Base-by-base conservation (phyloP, 495 filamentous ascomycete species). In the Aspergillus sclerotioniger region DNA sequence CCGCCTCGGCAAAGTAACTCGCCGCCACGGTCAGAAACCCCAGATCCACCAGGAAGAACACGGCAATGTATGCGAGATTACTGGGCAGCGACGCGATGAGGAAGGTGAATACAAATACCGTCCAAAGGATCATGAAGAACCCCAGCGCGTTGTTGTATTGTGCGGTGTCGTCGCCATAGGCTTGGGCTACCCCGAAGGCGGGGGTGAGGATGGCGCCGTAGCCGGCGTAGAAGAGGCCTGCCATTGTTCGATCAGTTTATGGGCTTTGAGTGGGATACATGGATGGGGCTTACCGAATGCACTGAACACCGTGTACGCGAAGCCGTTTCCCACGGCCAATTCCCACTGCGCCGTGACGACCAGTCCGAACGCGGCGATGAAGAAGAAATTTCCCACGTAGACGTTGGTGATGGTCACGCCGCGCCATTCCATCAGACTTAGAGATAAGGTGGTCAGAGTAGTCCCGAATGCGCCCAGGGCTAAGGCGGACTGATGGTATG, bases 301-400 rank as follows among this genome's bases (percentile, higher is more conserved):
- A 37, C 59, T 46, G 32, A 69, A 74, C 9, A 80, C 77, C 3
- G 79, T 83, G 35, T 83, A 82, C 6, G 75, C 73, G 45, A 78
- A 82, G 0, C 70, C 76, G 58, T 81, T 80, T 8, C 78, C 78
- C 8, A 76, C 62, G 0, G 76, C 73, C 6, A 80, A 57, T 54
- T 80, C 78, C 80, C 77, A 83, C 61, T 80, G 77, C 16, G 79
- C 79, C 4, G 76, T 75, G 6, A 82, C 61, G 0, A 83, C 70
- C 53, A 83, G 69, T 0, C 77, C 78, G 58, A 82, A 76, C 0
- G 71, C 74, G 6, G 74, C 69, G 44, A 78, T 71, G 54, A 78
- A 77, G 67, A 78, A 80, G 68, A 83, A 78, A 61, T 82, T 76
- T 17, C 62, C 77, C 51, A 82, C 71, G 54, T 72, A 82, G 9